Base-by-base conservation (phyloP, 805 yeast genomes). In the Cyberlindnera amylophila region DNA sequence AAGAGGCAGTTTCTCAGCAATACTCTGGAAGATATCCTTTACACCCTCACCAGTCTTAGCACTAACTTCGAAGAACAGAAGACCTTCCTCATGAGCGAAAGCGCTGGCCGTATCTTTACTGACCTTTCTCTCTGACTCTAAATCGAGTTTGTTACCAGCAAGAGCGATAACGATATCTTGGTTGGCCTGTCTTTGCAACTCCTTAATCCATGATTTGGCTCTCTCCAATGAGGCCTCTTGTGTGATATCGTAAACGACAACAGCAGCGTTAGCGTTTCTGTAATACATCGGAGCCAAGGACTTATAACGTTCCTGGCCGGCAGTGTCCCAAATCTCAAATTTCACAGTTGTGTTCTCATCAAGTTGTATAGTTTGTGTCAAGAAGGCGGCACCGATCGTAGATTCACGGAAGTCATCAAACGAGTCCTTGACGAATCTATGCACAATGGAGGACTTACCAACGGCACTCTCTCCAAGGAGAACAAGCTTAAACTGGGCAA, bases 171-270 rank as follows among this genome's bases (percentile, higher is more conserved):
- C 72, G 35, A 83, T 79, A 29, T 76, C 77, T 35, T 75, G 73
- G 12, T 75, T 77, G 9, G 95, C 95, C 61, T 89, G 96, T 49
- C 83, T 80, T 65, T 85, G 86, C 47, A 91, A 71, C 66, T 93
- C 97, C 42, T 82, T 81, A n/a, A 87, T 79, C 99, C 99, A 93
- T 44, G 77, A 79, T 55, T 83, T 79, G 1, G 96, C 96, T 45
- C 86, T 77, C 18, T 71, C 74, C 6, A 82, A 70, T 30, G 72
- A 70, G 44, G 79, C 82, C 1, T 84, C 82, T 54, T 80, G 86
- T 55, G 85, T 79, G 39, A 90, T 61, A 59, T 93, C 98, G 59
- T 84, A 91, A 17, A 95, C 95, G 0, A 93, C 84, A 18, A 93
- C 71, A 0, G 98, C 98, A 24, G 83, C 77, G 56, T 85, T 79